Evolutionary conservation across 257 asterid species (phyloP).

Genomic region (Cinchona pubescens): DNA sequence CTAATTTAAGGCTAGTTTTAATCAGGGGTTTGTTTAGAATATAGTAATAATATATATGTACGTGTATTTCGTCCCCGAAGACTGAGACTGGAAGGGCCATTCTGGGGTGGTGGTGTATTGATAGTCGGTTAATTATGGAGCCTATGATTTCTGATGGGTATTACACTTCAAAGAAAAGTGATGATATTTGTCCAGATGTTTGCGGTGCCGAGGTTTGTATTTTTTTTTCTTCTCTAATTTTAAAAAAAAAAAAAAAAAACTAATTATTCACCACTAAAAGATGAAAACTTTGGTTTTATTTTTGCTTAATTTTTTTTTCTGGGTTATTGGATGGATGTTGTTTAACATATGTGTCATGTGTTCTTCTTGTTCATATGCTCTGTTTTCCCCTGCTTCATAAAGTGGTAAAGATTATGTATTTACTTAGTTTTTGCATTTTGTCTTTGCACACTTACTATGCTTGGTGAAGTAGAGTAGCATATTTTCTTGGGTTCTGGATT

Average conservation of each 20-base stretch:
- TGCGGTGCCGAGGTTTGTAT: slow-evolving; percentile 61
- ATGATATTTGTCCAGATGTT: slow-evolving; percentile 50
- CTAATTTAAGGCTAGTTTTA: neutral
- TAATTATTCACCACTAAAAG: neutral
- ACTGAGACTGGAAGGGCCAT: neutral
- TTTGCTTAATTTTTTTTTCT: neutral
- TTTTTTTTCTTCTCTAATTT: slow-evolving; percentile 17
- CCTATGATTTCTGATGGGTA: slow-evolving; percentile 40
- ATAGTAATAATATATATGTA: too few species aligned
- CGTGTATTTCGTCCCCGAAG: neutral
- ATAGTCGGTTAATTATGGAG: neutral
- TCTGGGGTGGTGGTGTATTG: neutral
- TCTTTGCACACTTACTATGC: neutral
- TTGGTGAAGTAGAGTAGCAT: neutral
- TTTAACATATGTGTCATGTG: neutral
- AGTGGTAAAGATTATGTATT: neutral
- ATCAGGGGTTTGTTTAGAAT: slow-evolving; percentile 2
- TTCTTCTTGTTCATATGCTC: neutral
- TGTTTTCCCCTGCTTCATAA: neutral
- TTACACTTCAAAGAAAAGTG: slow-evolving; percentile 50
- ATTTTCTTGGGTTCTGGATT: neutral
- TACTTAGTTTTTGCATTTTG: neutral
- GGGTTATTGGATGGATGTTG: neutral
- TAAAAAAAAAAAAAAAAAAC: too few species aligned
- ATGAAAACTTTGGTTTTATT: slow-evolving; percentile 10